These are phyloP conservation scores for Talaromyces sp. DNA, from an alignment of 2,329 filamentous ascomycete species.

Conservation along the genomic window DNA sequence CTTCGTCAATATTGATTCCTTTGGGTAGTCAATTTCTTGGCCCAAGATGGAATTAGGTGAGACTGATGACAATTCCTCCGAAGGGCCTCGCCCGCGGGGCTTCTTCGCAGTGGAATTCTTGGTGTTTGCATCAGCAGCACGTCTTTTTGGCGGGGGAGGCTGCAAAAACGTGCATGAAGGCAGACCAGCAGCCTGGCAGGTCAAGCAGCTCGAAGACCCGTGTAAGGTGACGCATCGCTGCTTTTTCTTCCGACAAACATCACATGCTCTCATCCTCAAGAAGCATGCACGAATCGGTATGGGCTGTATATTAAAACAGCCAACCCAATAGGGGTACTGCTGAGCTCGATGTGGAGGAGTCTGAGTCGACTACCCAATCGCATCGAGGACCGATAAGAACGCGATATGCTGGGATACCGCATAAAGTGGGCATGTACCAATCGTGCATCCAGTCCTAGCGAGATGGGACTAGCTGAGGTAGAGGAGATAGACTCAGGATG, in stretches of 20 bases:
- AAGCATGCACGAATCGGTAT: neutral
- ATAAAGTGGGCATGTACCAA: neutral
- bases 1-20: conserved; percentile 15
- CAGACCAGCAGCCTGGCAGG: conserved; percentile 73
- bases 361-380: neutral
- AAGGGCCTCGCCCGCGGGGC: neutral
- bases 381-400: neutral
- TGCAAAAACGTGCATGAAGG: conserved; percentile 71
- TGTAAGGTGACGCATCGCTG: conserved; percentile 76
- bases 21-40: conserved; percentile 10
- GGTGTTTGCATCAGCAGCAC: conserved; percentile 79
- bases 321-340: neutral
- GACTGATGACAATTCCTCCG: neutral
- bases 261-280: conserved; percentile 49
- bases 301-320: neutral
- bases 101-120: conserved; percentile 78
- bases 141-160: conserved; percentile 75
- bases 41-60: neutral
- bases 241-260: conserved; percentile 70
- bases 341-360: neutral
- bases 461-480: neutral
- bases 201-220: conserved; percentile 66
- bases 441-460: neutral
- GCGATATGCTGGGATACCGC: neutral
- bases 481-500: neutral